phyloP scores from a whole-genome alignment of 2,329 filamentous ascomycete species.

The Exophiala sp. region DNA sequence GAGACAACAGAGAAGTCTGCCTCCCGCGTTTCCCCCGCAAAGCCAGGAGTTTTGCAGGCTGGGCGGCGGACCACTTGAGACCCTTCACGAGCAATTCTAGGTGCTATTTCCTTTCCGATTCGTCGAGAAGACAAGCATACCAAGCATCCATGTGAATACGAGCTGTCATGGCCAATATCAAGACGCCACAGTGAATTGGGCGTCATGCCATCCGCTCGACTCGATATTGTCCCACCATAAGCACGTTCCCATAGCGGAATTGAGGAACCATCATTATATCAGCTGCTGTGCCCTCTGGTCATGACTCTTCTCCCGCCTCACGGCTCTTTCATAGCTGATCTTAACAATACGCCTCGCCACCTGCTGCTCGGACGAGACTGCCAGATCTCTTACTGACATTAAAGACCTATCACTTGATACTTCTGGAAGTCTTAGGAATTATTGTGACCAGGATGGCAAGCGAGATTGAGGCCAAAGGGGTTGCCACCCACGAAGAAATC shows the following conservation, averaged over 20 bases:
- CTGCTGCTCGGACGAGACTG: no score
- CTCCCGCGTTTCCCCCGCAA: background rate
- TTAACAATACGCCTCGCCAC: no score
- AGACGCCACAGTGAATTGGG: conserved; percentile 7
- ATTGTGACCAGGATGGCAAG: conserved; percentile 9
- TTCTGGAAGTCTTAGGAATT: no score
- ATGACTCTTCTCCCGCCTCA: background rate
- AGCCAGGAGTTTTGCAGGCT: background rate
- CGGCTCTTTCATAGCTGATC: background rate
- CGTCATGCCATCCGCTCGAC: conserved; percentile 10
- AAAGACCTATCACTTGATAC: no score
- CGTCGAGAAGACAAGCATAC: conserved; percentile 4
- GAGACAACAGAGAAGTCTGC: background rate
- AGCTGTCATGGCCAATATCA: conserved; percentile 8
- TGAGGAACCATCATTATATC: background rate
- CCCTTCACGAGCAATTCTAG: background rate
- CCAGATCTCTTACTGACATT: no score
- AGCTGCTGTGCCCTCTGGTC: background rate
- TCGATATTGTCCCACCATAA: background rate
- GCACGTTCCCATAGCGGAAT: background rate
- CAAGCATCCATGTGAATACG: conserved; percentile 10
- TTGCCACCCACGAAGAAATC: conserved; percentile 17
- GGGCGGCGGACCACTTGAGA: background rate
- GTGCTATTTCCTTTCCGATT: conserved; percentile 6
- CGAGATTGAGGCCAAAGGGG: conserved; percentile 16